phyloP scores from a whole-genome alignment of 345 rosid genomes.

The Acer yangbiense region DNA sequence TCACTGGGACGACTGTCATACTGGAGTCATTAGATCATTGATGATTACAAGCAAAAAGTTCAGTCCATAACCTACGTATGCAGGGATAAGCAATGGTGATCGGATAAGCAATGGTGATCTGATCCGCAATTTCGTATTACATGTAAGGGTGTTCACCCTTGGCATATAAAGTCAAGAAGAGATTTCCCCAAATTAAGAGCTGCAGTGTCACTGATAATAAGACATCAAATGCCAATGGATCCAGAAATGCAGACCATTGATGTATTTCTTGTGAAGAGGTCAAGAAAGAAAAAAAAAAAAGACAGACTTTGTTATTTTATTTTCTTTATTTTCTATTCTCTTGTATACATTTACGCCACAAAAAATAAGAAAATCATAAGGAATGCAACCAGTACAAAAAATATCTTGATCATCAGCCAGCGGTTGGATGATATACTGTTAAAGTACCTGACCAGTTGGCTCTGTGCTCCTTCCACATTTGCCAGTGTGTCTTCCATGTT shows the following conservation, averaged over 20 bases:
- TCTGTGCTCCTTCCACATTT: conserved; percentile 81
- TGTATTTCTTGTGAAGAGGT: not conserved
- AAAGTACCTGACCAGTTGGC: conserved; percentile 56
- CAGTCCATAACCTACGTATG: too few species aligned
- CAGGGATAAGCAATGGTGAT: too few species aligned
- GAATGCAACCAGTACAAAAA: conserved; percentile 69
- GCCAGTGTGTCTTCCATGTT: conserved; percentile 73
- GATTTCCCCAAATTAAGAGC: too few species aligned
- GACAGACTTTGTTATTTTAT: conserved; percentile 2
- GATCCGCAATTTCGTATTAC: too few species aligned
- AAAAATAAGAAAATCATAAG: conserved; percentile 83
- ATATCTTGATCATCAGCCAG: conserved; percentile 84
- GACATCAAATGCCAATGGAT: not conserved
- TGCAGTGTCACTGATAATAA: too few species aligned
- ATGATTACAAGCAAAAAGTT: not conserved
- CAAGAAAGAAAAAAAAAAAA: not conserved
- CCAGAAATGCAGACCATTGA: not conserved
- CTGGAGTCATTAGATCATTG: not conserved
- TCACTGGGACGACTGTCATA: not conserved
- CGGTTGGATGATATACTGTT: conserved; percentile 79
- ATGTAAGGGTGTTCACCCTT: too few species aligned
- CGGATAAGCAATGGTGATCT: too few species aligned
- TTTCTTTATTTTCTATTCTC: conserved; percentile 15
- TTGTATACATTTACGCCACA: conserved; percentile 50
- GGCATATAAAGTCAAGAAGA: too few species aligned